These are phyloP conservation scores for Xanthoconium purpureum DNA, from an alignment of 768 basidiomycete species.

Conservation along the genomic window DNA sequence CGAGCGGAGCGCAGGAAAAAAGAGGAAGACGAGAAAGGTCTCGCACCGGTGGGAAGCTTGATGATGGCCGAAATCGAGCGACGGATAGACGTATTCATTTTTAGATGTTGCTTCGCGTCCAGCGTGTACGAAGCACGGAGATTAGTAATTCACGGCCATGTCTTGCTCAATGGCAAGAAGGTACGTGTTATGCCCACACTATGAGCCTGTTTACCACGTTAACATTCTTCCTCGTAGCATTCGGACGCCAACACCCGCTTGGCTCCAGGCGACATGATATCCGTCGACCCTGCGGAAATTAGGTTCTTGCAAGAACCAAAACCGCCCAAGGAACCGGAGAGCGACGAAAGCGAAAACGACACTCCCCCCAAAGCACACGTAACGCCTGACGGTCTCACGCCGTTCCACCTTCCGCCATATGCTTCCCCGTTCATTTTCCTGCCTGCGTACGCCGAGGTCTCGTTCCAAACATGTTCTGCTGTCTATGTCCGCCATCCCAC, in stretches of 20 bases:
- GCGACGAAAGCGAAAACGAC: background rate
- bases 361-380: background rate
- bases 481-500: conserved; percentile 96
- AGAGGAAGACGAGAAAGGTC: conserved; percentile 56
- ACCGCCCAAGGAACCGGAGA: conserved; percentile 12
- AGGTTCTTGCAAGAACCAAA: conserved; percentile 56
- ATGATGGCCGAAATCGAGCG: conserved; percentile 96
- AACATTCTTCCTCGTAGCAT: conserved; percentile 47
- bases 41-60: conserved; percentile 91
- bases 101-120: conserved; percentile 81
- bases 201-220: background rate
- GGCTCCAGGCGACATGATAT: conserved; percentile 92
- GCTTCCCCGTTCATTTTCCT: conserved; percentile 92
- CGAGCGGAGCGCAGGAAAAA: conserved; percentile 44
- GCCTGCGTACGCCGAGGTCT: conserved; percentile 85
- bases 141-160: conserved; percentile 82
- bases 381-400: conserved; percentile 42
- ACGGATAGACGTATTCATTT: conserved; percentile 88
- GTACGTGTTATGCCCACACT: conserved; percentile 42
- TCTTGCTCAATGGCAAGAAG: conserved; percentile 85
- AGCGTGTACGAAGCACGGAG: conserved; percentile 89
- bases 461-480: conserved; percentile 84
- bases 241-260: conserved; percentile 81
- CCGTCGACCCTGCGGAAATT: conserved; percentile 80
- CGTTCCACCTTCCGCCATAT: conserved; percentile 83